Percentiles rank a stretch among this genome's conserved stretches.
Evolutionary conservation across 1,284 basidiomycete genomes (phyloP).

Genomic region (Meripilus lineatus): DNA sequence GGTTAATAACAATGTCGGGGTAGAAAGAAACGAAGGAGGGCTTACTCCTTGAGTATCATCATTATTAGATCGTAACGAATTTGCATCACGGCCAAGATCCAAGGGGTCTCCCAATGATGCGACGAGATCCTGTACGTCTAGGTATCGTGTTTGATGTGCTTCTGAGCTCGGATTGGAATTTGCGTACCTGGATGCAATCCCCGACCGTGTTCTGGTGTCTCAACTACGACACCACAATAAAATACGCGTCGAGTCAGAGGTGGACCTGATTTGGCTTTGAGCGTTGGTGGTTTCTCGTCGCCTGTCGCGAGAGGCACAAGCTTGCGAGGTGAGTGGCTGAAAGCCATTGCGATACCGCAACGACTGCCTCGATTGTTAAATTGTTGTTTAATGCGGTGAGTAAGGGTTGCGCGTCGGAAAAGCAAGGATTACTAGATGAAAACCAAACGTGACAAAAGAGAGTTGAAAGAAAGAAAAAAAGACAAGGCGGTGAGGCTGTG

Average conservation of each 20-base stretch:
- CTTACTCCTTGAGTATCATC: too few relatives aligned
- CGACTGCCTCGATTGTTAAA: too few relatives aligned
- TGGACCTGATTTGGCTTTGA: slow-evolving; percentile 25
- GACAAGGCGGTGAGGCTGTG: too few relatives aligned
- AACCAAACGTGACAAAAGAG: too few relatives aligned
- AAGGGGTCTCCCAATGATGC: slow-evolving; percentile 67
- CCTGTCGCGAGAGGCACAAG: slow-evolving; percentile 62
- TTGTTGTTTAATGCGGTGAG: too few relatives aligned
- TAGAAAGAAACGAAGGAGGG: slow-evolving; percentile 1
- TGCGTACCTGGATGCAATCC: slow-evolving; percentile 63
- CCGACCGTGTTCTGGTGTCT: slow-evolving; percentile 64
- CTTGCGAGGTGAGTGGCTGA: slow-evolving; percentile 51
- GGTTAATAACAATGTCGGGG: too few relatives aligned
- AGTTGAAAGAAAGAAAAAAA: too few relatives aligned
- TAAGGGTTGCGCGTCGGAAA: background rate
- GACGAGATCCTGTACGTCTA: slow-evolving; percentile 77
- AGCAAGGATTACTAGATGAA: background rate
- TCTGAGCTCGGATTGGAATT: too few relatives aligned
- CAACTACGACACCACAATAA: slow-evolving; percentile 78
- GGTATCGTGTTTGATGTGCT: too few relatives aligned
- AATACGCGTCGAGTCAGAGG: slow-evolving; percentile 66
- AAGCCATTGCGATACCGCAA: too few relatives aligned
- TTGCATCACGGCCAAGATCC: slow-evolving; percentile 36
- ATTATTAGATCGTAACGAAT: slow-evolving; percentile 37
- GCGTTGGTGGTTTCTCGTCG: slow-evolving; percentile 43